Percentiles rank a stretch among this genome's conserved stretches.
Conservation (phyloP, 352 stramenopile genomes). For the Peronospora belbahrii region DNA sequence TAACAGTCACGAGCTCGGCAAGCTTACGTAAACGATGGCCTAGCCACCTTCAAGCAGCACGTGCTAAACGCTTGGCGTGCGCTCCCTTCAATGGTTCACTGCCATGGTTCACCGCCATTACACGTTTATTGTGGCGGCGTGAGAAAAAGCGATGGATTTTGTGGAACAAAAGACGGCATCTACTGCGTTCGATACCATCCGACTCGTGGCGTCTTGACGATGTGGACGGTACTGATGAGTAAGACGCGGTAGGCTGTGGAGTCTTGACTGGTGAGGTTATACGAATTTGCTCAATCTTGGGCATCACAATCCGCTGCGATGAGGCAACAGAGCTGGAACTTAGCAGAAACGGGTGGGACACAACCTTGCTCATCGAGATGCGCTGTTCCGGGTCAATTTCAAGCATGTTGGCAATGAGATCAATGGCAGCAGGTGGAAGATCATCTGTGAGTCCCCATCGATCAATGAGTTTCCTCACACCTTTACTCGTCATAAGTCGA, state of each 20-base stretch:
- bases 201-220: slow-evolving; percentile 18
- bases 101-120: slow-evolving; percentile 31
- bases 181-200: slow-evolving; percentile 19
- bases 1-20: slow-evolving; percentile 12
- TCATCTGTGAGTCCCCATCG: slow-evolving; percentile 60
- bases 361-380: slow-evolving; percentile 51
- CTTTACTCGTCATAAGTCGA: slow-evolving; percentile 49
- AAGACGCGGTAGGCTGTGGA: slow-evolving; percentile 12
- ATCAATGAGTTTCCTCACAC: slow-evolving; percentile 51
- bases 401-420: slow-evolving; percentile 59
- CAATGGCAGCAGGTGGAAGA: slow-evolving; percentile 42
- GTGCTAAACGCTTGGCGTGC: slow-evolving; percentile 16
- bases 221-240: slow-evolving; percentile 13
- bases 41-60: slow-evolving; percentile 33
- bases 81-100: slow-evolving; percentile 15
- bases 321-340: slow-evolving; percentile 12
- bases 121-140: slow-evolving; percentile 34
- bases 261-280: slow-evolving; percentile 10
- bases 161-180: slow-evolving; percentile 27
- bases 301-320: slow-evolving; percentile 4
- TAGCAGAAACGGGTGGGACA: slow-evolving; percentile 54
- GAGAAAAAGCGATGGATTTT: slow-evolving; percentile 44
- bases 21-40: slow-evolving; percentile 21
- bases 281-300: slow-evolving; percentile 8
- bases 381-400: slow-evolving; percentile 47